Evolutionary conservation across 305 asterid genomes (phyloP), one percentile per base, ranked within the genome.

Genomic region (Stenogyne calaminthoides): DNA sequence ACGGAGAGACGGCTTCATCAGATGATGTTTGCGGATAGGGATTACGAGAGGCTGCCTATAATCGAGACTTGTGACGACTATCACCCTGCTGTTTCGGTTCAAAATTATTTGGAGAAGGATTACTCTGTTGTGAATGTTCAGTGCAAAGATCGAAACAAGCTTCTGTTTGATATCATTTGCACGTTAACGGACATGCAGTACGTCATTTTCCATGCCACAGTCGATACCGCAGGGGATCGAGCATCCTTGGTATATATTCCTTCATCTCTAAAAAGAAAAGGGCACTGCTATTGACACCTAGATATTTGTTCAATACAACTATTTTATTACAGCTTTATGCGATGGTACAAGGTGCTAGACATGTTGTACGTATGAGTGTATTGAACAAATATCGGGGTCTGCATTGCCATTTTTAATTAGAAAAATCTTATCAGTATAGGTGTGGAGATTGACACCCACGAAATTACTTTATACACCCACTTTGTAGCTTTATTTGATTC

Each of bases 1-100:
- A 88, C 96, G 0, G 99, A 95, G 78, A 88, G 99, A 73, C 86
- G 99, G 86, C 99, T 95, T 77, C 99, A 95, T 65, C 99, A 95
- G 80, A 83, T 95, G 96, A 95, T 95, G 98, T 95, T 88, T 72
- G 91, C 91, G 0, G 99, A 95, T 72, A 81, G 98, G 25, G 99
- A 95, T 75, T 95, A 90, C 4, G 98, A 95, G 55, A 71, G 91
- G 80, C 80, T 78, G 64, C 81, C 95, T 5, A 65, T 60, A 0
- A 79, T 84, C 9, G 66, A 61, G n/a, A 78, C 76, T 0, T 57
- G 79, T 19, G 82, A 70, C 2, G 82, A 72, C 1, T 88, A 78
- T 40, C 64, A 78, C 0, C 91, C 90, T 1, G 67, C 67, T 5
- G 99, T 95, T 3, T 80, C 82, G 9, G 96, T 92, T 58, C 90